Conservation (phyloP, 1,139 yeast species). For the Zygosaccharomyces sapae region DNA sequence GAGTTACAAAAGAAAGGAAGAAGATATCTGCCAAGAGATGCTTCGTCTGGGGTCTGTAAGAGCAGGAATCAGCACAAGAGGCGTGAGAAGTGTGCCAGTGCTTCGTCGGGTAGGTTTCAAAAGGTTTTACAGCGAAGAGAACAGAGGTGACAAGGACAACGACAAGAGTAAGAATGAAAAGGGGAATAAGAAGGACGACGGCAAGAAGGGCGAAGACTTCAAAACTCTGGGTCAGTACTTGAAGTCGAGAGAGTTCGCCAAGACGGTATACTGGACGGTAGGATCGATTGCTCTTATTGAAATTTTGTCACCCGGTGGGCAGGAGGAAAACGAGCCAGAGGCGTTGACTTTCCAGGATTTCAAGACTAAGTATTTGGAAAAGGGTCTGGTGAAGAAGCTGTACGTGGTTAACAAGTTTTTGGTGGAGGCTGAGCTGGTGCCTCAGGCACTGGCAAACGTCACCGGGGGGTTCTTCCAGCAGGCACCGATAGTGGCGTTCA, state of each 20-base stretch:
- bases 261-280: slow-evolving; percentile 38
- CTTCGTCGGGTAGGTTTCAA: not conserved
- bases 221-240: slow-evolving; percentile 37
- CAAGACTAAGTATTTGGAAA: slow-evolving; percentile 73
- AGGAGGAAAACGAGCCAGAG: slow-evolving; percentile 30
- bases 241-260: slow-evolving; percentile 41
- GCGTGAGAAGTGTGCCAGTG: too few relatives aligned
- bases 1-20: too few relatives aligned
- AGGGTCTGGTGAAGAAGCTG: slow-evolving; percentile 74
- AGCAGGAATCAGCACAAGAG: too few relatives aligned
- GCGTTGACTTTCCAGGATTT: slow-evolving; percentile 87
- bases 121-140: slow-evolving; percentile 1
- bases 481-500: slow-evolving; percentile 49
- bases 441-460: slow-evolving; percentile 42
- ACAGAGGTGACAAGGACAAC: too few relatives aligned
- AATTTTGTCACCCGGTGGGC: slow-evolving; percentile 28
- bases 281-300: slow-evolving; percentile 40
- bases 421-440: slow-evolving; percentile 74
- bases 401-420: slow-evolving; percentile 69
- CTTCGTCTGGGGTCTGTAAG: not conserved
- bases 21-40: too few relatives aligned
- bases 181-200: slow-evolving; percentile 16
- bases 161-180: too few relatives aligned
- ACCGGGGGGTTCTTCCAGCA: slow-evolving; percentile 21
- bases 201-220: slow-evolving; percentile 28